Evolutionary conservation across 371 early-diverging fungal species (phyloP).

Genomic region (Saksenaea oblongispora): DNA sequence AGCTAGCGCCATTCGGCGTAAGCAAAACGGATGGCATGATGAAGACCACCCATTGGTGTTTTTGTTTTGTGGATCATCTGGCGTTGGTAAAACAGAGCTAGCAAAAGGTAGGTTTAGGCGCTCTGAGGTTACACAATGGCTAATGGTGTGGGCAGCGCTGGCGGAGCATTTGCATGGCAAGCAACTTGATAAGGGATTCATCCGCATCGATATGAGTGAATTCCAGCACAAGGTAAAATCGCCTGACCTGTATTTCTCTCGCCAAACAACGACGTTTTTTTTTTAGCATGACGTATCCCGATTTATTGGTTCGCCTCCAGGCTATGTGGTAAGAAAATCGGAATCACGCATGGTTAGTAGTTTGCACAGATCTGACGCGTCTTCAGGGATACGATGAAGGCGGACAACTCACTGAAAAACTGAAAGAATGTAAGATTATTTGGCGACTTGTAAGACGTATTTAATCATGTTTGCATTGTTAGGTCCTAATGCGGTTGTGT

Average conservation of each 20-base stretch:
- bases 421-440: conserved; percentile 54
- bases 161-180: conserved; percentile 55
- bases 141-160: conserved; percentile 24
- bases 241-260: neutral
- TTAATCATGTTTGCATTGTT: neutral
- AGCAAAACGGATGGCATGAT: conserved; percentile 68
- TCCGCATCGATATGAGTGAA: conserved; percentile 75
- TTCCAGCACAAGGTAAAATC: conserved; percentile 53
- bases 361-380: neutral
- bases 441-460: neutral
- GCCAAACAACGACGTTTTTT: neutral
- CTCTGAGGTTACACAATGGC: conserved; percentile 27
- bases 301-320: conserved; percentile 71
- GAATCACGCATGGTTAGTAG: neutral
- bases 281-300: conserved; percentile 62
- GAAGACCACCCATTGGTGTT: conserved; percentile 73
- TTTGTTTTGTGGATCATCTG: conserved; percentile 72
- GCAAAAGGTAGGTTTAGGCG: conserved; percentile 56
- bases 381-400: conserved; percentile 66
- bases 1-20: conserved; percentile 62
- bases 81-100: conserved; percentile 76
- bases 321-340: conserved; percentile 60
- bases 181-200: conserved; percentile 53
- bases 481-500: conserved; percentile 61
- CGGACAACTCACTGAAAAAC: conserved; percentile 69